These are phyloP conservation scores for Blyttiomyces sp. DNA, from an alignment of 371 early-diverging fungal genomes.

Conservation along the genomic window DNA sequence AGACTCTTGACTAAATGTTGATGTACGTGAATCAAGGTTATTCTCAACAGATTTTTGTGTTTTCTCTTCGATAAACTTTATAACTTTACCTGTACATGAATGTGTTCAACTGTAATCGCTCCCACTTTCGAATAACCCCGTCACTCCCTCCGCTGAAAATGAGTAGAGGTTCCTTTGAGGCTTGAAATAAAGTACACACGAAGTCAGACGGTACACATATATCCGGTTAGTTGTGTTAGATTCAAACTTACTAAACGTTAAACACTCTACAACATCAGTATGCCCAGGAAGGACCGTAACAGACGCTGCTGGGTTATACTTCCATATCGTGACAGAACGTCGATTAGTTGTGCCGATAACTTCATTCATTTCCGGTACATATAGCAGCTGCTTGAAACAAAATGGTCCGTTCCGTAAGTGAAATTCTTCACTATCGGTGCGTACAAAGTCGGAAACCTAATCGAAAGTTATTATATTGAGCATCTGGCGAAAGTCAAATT, in stretches of 20 bases:
- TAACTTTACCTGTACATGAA: constrained; percentile 51
- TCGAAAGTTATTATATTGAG: not conserved
- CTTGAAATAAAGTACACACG: constrained; percentile 15
- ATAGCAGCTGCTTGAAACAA: constrained; percentile 38
- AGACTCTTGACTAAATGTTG: constrained; percentile 34
- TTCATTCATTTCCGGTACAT: constrained; percentile 43
- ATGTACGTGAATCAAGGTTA: not conserved
- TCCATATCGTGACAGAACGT: constrained; percentile 41
- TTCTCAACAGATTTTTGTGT: no score
- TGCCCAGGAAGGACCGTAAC: constrained; percentile 44
- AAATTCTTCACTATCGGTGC: constrained; percentile 29
- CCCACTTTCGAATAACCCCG: constrained; percentile 50
- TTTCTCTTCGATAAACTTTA: not conserved
- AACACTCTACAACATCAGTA: constrained; percentile 47
- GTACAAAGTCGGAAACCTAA: constrained; percentile 51
- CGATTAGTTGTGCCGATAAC: constrained; percentile 46
- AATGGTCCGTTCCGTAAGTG: constrained; percentile 26
- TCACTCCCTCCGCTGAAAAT: constrained; percentile 52
- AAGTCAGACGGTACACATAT: not conserved
- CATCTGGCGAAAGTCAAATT: not conserved
- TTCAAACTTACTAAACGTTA: constrained; percentile 42
- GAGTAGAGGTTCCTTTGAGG: constrained; percentile 48
- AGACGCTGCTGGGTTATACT: constrained; percentile 44
- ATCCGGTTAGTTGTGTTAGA: not conserved
- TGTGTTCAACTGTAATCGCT: constrained; percentile 50